Conservation (phyloP, 805 yeast species). For the Debaryomyces tyrocola region DNA sequence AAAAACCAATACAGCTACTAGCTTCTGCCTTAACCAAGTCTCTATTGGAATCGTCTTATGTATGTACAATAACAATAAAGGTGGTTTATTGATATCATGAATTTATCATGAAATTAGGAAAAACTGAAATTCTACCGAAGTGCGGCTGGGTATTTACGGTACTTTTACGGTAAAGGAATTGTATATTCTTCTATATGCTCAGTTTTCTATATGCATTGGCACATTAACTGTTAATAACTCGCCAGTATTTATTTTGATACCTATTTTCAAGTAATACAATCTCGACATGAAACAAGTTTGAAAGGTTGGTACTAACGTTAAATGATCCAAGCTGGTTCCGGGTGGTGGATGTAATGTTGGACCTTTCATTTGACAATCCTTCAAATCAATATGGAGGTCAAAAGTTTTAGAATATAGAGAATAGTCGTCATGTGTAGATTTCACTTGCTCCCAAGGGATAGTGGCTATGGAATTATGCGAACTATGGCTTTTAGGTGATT, state of each 20-base stretch:
- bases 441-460: slow-evolving; percentile 31
- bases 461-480: slow-evolving; percentile 18
- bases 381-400: slow-evolving; percentile 27
- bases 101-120: too few relatives aligned
- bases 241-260: slow-evolving; percentile 29
- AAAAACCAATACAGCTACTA: too few relatives aligned
- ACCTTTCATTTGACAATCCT: slow-evolving; percentile 30
- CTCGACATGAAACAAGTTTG: slow-evolving; percentile 38
- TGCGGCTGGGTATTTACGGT: too few relatives aligned
- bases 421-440: slow-evolving; percentile 11
- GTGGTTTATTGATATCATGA: too few relatives aligned
- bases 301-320: slow-evolving; percentile 40
- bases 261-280: slow-evolving; percentile 34
- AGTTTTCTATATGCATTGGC: slow-evolving; percentile 33
- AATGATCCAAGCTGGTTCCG: slow-evolving; percentile 22
- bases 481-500: slow-evolving; percentile 16
- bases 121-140: too few relatives aligned
- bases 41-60: too few relatives aligned
- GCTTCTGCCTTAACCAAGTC: too few relatives aligned
- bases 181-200: neutral
- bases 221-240: slow-evolving; percentile 31
- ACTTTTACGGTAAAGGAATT: too few relatives aligned
- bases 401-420: slow-evolving; percentile 28
- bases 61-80: too few relatives aligned
- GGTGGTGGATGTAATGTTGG: slow-evolving; percentile 13